Percentiles rank a stretch among this genome's conserved stretches.
Evolutionary conservation across 768 basidiomycete genomes (phyloP).

Genomic region (Agaricus sinodeliciosus): DNA sequence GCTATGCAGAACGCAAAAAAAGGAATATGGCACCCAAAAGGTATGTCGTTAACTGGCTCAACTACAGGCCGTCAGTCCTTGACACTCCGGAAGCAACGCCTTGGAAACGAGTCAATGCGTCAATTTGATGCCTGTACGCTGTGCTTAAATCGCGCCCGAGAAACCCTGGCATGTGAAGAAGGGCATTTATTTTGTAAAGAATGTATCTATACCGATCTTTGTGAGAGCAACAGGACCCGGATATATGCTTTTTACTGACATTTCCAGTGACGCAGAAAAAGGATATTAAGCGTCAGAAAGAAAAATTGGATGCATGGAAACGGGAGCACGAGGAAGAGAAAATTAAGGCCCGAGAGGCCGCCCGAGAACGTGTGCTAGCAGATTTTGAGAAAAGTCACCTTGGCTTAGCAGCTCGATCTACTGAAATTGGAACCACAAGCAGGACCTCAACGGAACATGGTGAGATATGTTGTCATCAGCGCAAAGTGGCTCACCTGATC

Average conservation of each 20-base stretch:
- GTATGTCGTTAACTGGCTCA: conserved; percentile 27
- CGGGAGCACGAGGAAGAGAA: conserved; percentile 80
- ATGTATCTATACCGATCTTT: conserved; percentile 81
- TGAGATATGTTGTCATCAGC: conserved; percentile 1
- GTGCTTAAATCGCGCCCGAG: conserved; percentile 77
- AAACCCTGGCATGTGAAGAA: conserved; percentile 76
- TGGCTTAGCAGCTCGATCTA: conserved; percentile 46
- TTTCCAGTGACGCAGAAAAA: conserved; percentile 78
- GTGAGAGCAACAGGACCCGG: conserved; percentile 34
- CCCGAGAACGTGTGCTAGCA: conserved; percentile 79
- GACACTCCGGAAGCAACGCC: conserved; percentile 45
- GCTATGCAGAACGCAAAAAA: conserved; percentile 84
- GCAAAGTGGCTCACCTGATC: not conserved
- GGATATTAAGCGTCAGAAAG: conserved; percentile 89
- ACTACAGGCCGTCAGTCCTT: not conserved
- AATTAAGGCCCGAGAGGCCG: conserved; percentile 57
- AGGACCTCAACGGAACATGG: conserved; percentile 30
- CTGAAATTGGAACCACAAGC: conserved; percentile 33
- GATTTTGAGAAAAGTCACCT: conserved; percentile 90
- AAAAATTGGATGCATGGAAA: conserved; percentile 64
- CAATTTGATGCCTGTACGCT: conserved; percentile 87
- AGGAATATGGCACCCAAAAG: conserved; percentile 75
- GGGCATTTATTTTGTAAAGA: conserved; percentile 97
- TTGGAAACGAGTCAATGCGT: conserved; percentile 91
- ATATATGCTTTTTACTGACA: conserved; percentile 6